phyloP scores from a whole-genome alignment of 1,139 yeast genomes.

The Candida glucosophila region DNA sequence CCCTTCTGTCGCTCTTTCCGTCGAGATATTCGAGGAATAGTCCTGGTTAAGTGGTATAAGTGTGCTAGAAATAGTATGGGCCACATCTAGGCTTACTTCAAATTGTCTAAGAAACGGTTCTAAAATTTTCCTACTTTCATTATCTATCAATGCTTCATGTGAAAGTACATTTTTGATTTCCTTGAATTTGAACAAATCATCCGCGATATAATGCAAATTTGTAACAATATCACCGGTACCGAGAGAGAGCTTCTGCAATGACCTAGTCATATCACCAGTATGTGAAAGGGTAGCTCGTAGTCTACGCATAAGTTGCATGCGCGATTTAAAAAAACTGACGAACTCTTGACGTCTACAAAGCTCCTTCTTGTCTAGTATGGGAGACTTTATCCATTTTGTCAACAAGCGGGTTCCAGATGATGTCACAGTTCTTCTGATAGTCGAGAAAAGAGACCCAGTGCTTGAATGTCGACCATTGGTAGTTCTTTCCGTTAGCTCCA shows the following conservation, averaged over 20 bases:
- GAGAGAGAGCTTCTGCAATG: slow-evolving; percentile 28
- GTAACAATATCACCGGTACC: slow-evolving; percentile 26
- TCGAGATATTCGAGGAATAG: too few relatives aligned
- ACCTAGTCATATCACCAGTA: slow-evolving; percentile 32
- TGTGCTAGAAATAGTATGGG: too few relatives aligned
- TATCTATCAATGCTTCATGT: slow-evolving; percentile 9
- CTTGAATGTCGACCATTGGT: slow-evolving; percentile 46
- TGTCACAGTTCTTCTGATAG: slow-evolving; percentile 68
- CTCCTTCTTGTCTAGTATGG: slow-evolving; percentile 51
- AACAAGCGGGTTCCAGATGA: slow-evolving; percentile 73
- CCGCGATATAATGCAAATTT: slow-evolving; percentile 24
- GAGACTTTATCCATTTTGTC: slow-evolving; percentile 77
- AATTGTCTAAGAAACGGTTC: slow-evolving; percentile 15
- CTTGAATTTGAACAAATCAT: slow-evolving; percentile 20
- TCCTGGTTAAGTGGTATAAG: too few relatives aligned
- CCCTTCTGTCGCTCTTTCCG: background rate
- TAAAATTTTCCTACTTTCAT: slow-evolving; percentile 7
- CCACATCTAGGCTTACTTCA: too few relatives aligned
- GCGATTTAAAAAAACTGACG: slow-evolving; percentile 44
- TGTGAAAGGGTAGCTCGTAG: slow-evolving; percentile 16
- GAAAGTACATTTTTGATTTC: slow-evolving; percentile 15
- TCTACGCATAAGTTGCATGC: slow-evolving; percentile 24
- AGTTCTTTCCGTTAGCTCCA: slow-evolving; percentile 56
- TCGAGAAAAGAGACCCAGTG: slow-evolving; percentile 62
- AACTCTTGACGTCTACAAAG: slow-evolving; percentile 54